Percentiles rank a stretch among this genome's conserved stretches.
Evolutionary conservation across 2,329 filamentous ascomycete genomes (phyloP).

Genomic region (Paecilomyces dactylethromorphus): DNA sequence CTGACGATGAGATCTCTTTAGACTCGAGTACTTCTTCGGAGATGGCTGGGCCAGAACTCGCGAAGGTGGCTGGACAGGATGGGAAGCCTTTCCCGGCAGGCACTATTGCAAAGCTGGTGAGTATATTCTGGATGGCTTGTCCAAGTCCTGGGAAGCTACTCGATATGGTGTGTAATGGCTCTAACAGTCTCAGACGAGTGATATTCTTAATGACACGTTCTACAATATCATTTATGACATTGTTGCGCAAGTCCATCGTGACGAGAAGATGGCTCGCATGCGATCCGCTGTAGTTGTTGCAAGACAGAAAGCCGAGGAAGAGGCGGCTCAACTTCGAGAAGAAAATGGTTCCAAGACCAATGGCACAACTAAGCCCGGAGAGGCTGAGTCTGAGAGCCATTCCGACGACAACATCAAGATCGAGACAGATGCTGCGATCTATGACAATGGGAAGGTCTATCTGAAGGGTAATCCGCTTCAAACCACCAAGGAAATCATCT

Average conservation of each 20-base stretch:
- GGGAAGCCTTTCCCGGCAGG: slow-evolving; percentile 25
- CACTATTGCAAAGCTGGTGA: slow-evolving; percentile 36
- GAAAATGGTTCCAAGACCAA: slow-evolving; percentile 23
- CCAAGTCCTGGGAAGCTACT: background rate
- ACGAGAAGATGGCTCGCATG: slow-evolving; percentile 56
- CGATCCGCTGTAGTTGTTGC: slow-evolving; percentile 42
- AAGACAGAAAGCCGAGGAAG: slow-evolving; percentile 38
- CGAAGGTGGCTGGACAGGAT: slow-evolving; percentile 23
- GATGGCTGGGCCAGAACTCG: slow-evolving; percentile 15
- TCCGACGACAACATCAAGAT: slow-evolving; percentile 27
- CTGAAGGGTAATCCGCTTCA: slow-evolving; percentile 54
- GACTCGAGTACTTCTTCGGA: slow-evolving; percentile 3
- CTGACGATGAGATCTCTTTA: slow-evolving; percentile 1
- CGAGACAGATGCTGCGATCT: slow-evolving; percentile 47
- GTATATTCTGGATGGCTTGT: slow-evolving; percentile 7
- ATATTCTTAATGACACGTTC: slow-evolving; percentile 52
- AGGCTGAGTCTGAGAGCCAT: slow-evolving; percentile 28
- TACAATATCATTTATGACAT: slow-evolving; percentile 56
- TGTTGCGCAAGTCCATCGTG: slow-evolving; percentile 52
- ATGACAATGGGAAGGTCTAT: slow-evolving; percentile 47
- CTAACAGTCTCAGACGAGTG: slow-evolving; percentile 27
- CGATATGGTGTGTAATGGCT: background rate
- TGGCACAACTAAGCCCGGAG: slow-evolving; percentile 23
- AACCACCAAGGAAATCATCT: slow-evolving; percentile 53
- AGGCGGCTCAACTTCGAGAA: slow-evolving; percentile 24